Evolutionary conservation across 805 yeast genomes (phyloP), one percentile per base, ranked within the genome.

Genomic region (Suhomyces emberorum): DNA sequence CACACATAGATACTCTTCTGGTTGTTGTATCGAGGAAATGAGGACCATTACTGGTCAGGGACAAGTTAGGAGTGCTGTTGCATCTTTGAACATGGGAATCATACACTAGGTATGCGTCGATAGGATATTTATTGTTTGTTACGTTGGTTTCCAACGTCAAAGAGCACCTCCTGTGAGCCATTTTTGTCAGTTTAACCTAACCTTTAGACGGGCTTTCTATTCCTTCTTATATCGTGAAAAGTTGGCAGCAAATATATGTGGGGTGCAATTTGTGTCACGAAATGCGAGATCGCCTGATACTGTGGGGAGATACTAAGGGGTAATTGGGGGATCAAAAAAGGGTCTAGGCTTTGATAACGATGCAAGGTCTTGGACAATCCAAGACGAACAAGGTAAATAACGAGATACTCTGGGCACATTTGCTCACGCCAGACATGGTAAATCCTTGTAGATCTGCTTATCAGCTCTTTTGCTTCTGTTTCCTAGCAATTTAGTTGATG

Each of bases 1-100:
- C 43, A 25, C 43, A 39, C n/a, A 39, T 12, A 6, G 39, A 35
- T 6, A 39, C 39, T 17, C 37, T 23, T 5, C 37, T 18, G 14
- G 11, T 18, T 7, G 26, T 23, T 5, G 8, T 24, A 25, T 24
- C 5, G 11, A n/a, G 12, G 12, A 15, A 10, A 7, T 12, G 14
- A 19, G 25, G n/a, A 15, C 15, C 11, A 8, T 20, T 16, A 12
- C 25, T 15, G 4, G 17, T 9, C 12, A 22, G 18, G 19, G 28
- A 28, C 22, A 34, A 22, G 18, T 23, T 18, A 15, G 32, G 37
- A 7, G 15, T 28, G 23, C 32, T 34, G 6, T 28, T 28, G 9
- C 31, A 27, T 14, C 12, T 24, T 4, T 16, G 15, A 3, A 18
- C 16, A n/a, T 21, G 15, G n/a, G 16, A 17, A 15, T 17, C 20